Percentiles rank a stretch among this genome's conserved stretches.
These are phyloP conservation scores for Hygrophorus russula DNA, from an alignment of 768 basidiomycete genomes.

Conservation along the genomic window DNA sequence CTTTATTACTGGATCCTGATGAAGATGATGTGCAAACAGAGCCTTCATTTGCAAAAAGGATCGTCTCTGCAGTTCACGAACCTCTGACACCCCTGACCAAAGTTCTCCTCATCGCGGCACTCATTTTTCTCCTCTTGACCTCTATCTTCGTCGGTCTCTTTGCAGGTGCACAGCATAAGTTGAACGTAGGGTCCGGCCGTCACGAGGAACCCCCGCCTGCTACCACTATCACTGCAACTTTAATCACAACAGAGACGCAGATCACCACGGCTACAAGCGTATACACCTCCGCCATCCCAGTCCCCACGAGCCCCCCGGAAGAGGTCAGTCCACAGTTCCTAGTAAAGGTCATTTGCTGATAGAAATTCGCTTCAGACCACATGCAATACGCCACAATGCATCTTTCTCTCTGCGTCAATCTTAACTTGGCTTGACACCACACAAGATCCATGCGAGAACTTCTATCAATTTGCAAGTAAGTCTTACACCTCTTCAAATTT, in stretches of 20 bases:
- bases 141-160: constrained; percentile 89
- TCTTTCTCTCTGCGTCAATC: constrained; percentile 73
- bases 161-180: constrained; percentile 75
- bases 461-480: constrained; percentile 83
- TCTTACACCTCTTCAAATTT: constrained; percentile 6
- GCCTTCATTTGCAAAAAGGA: constrained; percentile 31
- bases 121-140: constrained; percentile 71
- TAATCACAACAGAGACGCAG: constrained; percentile 29
- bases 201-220: constrained; percentile 28
- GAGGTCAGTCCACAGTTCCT: constrained; percentile 26
- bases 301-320: constrained; percentile 38
- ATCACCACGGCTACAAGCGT: constrained; percentile 13
- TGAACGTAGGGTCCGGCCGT: constrained; percentile 36
- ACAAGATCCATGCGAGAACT: constrained; percentile 91
- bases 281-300: constrained; percentile 25
- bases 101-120: constrained; percentile 61
- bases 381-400: constrained; percentile 69
- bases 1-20: constrained; percentile 45
- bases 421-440: constrained; percentile 68
- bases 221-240: constrained; percentile 17
- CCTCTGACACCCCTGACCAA: constrained; percentile 79
- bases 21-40: constrained; percentile 19
- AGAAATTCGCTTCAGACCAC: constrained; percentile 23
- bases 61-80: constrained; percentile 54
- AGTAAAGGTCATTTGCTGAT: not conserved